Base-by-base conservation (phyloP, 2,329 filamentous ascomycete species). In the Claviceps capensis region DNA sequence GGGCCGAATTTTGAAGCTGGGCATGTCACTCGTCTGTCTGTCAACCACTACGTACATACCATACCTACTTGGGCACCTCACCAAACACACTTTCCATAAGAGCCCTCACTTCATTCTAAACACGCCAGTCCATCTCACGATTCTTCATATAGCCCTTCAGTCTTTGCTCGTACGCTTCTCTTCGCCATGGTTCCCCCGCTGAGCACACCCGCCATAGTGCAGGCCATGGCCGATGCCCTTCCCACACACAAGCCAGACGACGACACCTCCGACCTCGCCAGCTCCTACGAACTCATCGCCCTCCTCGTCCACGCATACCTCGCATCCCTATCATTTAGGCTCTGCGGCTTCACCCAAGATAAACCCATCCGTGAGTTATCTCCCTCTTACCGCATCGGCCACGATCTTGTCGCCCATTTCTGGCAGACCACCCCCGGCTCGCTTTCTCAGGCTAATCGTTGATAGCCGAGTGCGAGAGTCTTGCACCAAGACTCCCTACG, bases 291-390 rank as follows among this genome's bases (percentile, higher is more conserved):
- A 69, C 88, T 85, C 47, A 73, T 96, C 55, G 88, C 88, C 16
- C 77, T 97, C 23, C 83, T 94, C 56, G 75, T 83, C 19, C 91
- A 98, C 67, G 85, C 88, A 3, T 88, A 83, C 61, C 86, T 97
- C 82, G 66, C 79, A 23, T 82, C 83, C 8, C 80, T 91, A 2
- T 86, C 82, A 56, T 97, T 96, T 65, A 78, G 83, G 50, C 75
- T 97, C 3, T 69, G 88, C 17, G 90, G 90, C 2, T 82, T 95
- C n/a, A 78, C 84, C 47, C 88, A 97, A 67, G 88, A 91, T 50
- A 81, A 89, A 63, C 79, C 74, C 47, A 79, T 86, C 57, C 77
- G 86, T 88, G 68, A 54, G 70, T 59, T 2, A n/a, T 8, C 44
- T 5, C 23, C 5, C 13, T 19, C 14, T 16, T 17, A n/a, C 14